A percentile compares a stretch with the other conserved stretches of the same genome.
These are phyloP conservation scores for Cercophora newfieldiana DNA, from an alignment of 495 filamentous ascomycete species.

Conservation along the genomic window DNA sequence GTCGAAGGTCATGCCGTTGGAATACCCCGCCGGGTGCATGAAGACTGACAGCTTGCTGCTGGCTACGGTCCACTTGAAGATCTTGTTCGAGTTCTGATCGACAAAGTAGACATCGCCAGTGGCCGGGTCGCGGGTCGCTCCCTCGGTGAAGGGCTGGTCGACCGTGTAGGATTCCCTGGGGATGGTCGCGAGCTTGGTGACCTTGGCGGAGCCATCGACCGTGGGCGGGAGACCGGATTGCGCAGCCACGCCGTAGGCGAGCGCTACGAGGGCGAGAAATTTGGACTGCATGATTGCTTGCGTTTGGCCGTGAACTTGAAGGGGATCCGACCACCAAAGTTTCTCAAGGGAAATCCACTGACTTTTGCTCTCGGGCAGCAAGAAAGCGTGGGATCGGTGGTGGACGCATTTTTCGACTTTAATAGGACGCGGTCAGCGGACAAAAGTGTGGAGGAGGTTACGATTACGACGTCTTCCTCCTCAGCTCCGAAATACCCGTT, in stretches of 20 bases:
- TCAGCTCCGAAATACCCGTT: constrained; percentile 23
- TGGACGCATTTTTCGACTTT: constrained; percentile 14
- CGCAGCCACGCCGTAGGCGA: constrained; percentile 18
- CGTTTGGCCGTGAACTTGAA: constrained; percentile 11
- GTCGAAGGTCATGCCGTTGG: constrained; percentile 25
- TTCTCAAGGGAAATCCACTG: constrained; percentile 15
- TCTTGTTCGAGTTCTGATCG: constrained; percentile 24
- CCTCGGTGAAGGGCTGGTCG: constrained; percentile 24
- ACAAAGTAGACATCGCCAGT: constrained; percentile 25
- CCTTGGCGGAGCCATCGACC: constrained; percentile 10
- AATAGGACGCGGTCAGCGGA: constrained; percentile 14
- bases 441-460: constrained; percentile 11
- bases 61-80: constrained; percentile 21
- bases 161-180: constrained; percentile 18
- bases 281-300: constrained; percentile 14
- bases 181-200: constrained; percentile 23
- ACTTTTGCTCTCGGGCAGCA: constrained; percentile 12
- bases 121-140: constrained; percentile 21
- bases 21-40: constrained; percentile 22
- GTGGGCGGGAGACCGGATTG: constrained; percentile 21
- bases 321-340: not conserved
- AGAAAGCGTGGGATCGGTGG: constrained; percentile 16
- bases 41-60: constrained; percentile 16
- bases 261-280: constrained; percentile 19
- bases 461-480: constrained; percentile 20